phyloP scores from a whole-genome alignment of 2,329 filamentous ascomycete genomes.

The Phymatotrichopsis omnivora region DNA sequence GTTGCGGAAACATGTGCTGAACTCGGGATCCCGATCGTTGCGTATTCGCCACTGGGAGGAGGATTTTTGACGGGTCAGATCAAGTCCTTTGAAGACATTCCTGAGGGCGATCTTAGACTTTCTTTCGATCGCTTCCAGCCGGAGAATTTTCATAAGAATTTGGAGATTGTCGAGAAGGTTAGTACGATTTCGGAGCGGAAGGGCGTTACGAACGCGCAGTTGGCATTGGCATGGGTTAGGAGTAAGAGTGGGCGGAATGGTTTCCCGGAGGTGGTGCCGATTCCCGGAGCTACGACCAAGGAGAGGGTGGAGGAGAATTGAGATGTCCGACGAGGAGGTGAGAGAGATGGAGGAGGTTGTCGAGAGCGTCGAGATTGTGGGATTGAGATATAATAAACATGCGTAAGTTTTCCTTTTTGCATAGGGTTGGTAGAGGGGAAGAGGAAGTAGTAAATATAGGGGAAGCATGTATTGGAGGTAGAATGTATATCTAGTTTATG shows the following conservation, averaged over 20 bases:
- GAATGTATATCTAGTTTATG: no score
- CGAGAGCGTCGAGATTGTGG: conserved; percentile 41
- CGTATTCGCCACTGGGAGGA: conserved; percentile 60
- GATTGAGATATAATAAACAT: conserved; percentile 41
- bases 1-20: conserved; percentile 49
- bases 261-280: conserved; percentile 52
- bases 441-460: conserved; percentile 41
- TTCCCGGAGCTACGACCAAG: conserved; percentile 52
- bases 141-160: conserved; percentile 48
- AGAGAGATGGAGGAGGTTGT: conserved; percentile 44
- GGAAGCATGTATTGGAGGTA: no score
- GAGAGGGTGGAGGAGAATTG: conserved; percentile 52
- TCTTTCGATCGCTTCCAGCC: conserved; percentile 43
- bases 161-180: conserved; percentile 45
- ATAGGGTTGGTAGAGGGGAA: conserved; percentile 50
- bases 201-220: conserved; percentile 44
- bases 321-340: conserved; percentile 44
- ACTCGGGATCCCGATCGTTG: conserved; percentile 56
- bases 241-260: conserved; percentile 48
- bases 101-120: conserved; percentile 41
- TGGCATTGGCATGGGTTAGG: conserved; percentile 54
- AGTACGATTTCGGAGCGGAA: conserved; percentile 44
- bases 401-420: conserved; percentile 18
- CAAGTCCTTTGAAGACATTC: conserved; percentile 45
- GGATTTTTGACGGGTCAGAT: conserved; percentile 45